Evolutionary conservation across 306 rosid genomes (phyloP).

Genomic region (Acmispon strigosus): DNA sequence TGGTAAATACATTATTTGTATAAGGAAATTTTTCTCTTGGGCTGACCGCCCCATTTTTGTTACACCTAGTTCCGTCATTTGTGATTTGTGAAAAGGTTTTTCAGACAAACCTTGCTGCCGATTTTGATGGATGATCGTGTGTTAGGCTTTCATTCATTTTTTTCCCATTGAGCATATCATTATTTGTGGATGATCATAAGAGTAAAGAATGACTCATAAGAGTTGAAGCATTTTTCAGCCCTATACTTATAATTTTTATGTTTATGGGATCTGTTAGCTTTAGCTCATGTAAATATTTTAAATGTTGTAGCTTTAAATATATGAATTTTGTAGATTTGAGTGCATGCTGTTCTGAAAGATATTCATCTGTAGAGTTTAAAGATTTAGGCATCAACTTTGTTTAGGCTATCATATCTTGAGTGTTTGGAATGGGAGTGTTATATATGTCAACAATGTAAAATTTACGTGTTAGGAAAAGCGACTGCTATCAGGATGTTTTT

Average conservation of each 20-base stretch:
- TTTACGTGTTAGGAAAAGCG: neutral
- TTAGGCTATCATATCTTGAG: neutral
- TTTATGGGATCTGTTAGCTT: constrained; percentile 2
- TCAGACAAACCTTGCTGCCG: constrained; percentile 3
- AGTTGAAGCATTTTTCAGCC: neutral
- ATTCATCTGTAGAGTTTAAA: neutral
- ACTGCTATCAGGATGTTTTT: neutral
- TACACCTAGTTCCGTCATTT: neutral
- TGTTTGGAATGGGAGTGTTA: neutral
- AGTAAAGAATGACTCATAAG: neutral
- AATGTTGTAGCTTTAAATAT: neutral
- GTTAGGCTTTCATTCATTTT: neutral
- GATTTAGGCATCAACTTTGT: neutral
- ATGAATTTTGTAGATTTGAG: neutral
- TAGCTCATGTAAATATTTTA: neutral
- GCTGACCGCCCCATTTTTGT: too few relatives aligned
- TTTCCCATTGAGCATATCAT: neutral
- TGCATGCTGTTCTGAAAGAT: constrained; percentile 6
- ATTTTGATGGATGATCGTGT: constrained; percentile 7
- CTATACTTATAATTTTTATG: neutral
- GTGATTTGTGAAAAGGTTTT: neutral
- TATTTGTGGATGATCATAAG: neutral
- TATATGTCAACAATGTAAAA: too few relatives aligned
- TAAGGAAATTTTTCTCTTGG: too few relatives aligned
- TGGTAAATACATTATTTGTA: too few relatives aligned